Base-by-base conservation (phyloP, 371 early-diverging fungal species). In the Haplosporangium sp. region DNA sequence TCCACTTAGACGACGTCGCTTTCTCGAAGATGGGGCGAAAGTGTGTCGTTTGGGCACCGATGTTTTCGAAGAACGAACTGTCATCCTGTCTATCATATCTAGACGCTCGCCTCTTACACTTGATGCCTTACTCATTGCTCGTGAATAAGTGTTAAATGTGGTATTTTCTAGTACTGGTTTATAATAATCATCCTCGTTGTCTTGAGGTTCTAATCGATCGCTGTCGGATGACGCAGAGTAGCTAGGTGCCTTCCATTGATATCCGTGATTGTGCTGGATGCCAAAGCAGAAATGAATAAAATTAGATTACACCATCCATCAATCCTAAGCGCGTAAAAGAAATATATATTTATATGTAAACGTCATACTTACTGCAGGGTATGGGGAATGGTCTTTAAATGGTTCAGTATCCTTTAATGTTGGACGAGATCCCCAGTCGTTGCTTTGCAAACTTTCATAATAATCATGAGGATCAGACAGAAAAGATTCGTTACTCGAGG, bases 1-100 rank as follows among this genome's bases (percentile, higher is more conserved):
- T 6, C 67, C 70, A 47, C 69, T 69, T 34, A 53, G 11, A 17
- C 78, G 69, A 17, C 69, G 65, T 3, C 78, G 50, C 52, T 78
- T 78, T 27, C 34, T 62, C 1, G 78, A 72, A 2, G 45, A 38
- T 19, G 68, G 20, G 2, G 45, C 27, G 5, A 42, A 11, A 45
- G 69, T 42, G 45, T 5, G 45, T 37, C n/a, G 45, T 13, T 55
- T 65, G 13, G 61, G 27, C 7, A 10, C 47, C 5, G 38, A 27
- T 13, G 61, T 42, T 8, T 45, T 40, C 2, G 68, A 60, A 27
- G 70, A 37, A 4, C 76, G 71, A 27, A 76, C 76, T 10, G 52
- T 56, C 76, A 76, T 76, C 45, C 76, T 58, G 55, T 76, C 76
- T 7, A 76, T 76, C 67, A 76, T 60, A 40, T 76, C 76, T 20